These are phyloP conservation scores for Acarospora socialis DNA, from an alignment of 2,329 filamentous ascomycete genomes.

Conservation along the genomic window DNA sequence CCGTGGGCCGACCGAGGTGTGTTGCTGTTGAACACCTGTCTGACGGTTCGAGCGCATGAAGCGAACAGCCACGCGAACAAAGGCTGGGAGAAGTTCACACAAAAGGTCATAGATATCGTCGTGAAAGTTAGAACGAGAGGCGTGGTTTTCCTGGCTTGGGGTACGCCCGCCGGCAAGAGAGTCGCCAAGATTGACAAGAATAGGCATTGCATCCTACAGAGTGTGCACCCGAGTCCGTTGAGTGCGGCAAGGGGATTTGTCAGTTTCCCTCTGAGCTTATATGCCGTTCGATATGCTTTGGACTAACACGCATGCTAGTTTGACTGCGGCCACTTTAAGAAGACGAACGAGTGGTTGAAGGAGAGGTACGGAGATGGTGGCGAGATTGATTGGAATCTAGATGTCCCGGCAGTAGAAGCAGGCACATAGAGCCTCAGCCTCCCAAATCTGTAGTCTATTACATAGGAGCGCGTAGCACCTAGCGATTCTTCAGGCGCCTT, in stretches of 20 bases:
- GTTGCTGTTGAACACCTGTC: slow-evolving; percentile 82
- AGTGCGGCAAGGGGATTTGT: slow-evolving; percentile 69
- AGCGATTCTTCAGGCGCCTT: too few species aligned
- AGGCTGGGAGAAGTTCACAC: slow-evolving; percentile 89
- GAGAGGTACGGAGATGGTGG: slow-evolving; percentile 64
- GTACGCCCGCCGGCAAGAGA: slow-evolving; percentile 65
- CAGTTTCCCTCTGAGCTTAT: slow-evolving; percentile 22
- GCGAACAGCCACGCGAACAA: slow-evolving; percentile 72
- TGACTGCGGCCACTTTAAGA: slow-evolving; percentile 66
- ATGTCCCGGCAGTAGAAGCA: slow-evolving; percentile 17
- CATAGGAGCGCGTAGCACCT: too few species aligned
- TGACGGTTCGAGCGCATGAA: slow-evolving; percentile 82
- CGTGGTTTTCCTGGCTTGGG: slow-evolving; percentile 94
- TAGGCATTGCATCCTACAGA: slow-evolving; percentile 69
- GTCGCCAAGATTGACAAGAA: slow-evolving; percentile 57
- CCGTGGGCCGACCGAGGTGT: slow-evolving; percentile 93
- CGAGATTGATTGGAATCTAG: slow-evolving; percentile 71
- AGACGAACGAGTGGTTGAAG: slow-evolving; percentile 73
- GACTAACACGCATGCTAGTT: slow-evolving; percentile 27
- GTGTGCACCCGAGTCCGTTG: slow-evolving; percentile 85
- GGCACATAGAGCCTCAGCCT: too few species aligned
- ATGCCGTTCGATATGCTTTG: not conserved
- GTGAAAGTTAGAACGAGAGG: slow-evolving; percentile 61
- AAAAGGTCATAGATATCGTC: slow-evolving; percentile 78
- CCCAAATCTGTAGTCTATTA: too few species aligned